These are phyloP conservation scores for Lactarius trivialis DNA, from an alignment of 768 basidiomycete species.

Conservation along the genomic window DNA sequence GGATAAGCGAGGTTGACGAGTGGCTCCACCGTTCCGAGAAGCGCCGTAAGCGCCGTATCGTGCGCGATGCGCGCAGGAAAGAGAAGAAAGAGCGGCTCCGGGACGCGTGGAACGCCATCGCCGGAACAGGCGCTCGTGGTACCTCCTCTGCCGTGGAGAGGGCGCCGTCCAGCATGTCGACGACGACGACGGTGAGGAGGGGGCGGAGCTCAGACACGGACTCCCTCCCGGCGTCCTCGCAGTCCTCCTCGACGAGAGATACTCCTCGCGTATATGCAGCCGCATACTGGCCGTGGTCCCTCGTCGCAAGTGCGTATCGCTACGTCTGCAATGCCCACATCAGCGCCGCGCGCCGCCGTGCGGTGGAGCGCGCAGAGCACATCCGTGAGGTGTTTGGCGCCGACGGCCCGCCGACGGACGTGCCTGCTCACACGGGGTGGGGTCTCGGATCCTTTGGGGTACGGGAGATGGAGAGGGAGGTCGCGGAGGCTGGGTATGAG, in stretches of 20 bases:
- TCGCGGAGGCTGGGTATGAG: slow-evolving; percentile 28
- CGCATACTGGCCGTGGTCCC: slow-evolving; percentile 11
- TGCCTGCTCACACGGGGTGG: slow-evolving; percentile 48
- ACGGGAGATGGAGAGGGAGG: slow-evolving; percentile 31
- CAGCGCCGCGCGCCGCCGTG: slow-evolving; percentile 62
- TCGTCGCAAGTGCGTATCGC: slow-evolving; percentile 50
- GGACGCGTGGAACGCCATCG: slow-evolving; percentile 52
- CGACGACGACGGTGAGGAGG: neutral
- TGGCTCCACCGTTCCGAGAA: slow-evolving; percentile 48
- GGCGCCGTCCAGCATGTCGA: neutral
- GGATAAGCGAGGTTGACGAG: slow-evolving; percentile 64
- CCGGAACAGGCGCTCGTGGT: slow-evolving; percentile 27
- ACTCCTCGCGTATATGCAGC: no score
- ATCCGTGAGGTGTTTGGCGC: slow-evolving; percentile 53
- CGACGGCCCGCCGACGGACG: slow-evolving; percentile 25
- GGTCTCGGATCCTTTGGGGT: slow-evolving; percentile 65
- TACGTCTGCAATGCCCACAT: slow-evolving; percentile 64
- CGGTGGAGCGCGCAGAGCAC: slow-evolving; percentile 58
- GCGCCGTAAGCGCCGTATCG: slow-evolving; percentile 41
- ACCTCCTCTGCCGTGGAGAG: neutral
- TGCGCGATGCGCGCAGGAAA: slow-evolving; percentile 42
- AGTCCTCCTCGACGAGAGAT: neutral
- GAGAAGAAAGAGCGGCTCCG: slow-evolving; percentile 49
- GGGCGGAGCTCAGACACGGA: slow-evolving; percentile 34
- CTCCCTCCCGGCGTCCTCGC: neutral